These are phyloP conservation scores for Magnusiomyces sp. DNA, from an alignment of 1,139 yeast species.

Conservation along the genomic window DNA sequence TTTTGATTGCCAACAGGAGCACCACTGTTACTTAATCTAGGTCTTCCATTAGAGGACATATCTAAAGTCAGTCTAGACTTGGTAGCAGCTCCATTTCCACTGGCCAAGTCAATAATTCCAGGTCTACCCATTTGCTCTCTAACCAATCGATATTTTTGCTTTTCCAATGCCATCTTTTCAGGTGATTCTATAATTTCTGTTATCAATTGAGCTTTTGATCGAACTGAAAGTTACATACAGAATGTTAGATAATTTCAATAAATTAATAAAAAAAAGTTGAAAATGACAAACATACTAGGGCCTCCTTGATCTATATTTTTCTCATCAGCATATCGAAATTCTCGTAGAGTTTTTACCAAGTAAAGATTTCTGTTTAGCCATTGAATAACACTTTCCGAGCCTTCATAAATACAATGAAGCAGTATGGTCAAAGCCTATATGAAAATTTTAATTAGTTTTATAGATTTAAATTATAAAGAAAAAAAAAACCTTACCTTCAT, in stretches of 20 bases:
- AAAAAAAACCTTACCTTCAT: constrained; percentile 40
- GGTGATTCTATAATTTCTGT: constrained; percentile 26
- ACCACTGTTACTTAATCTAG: not conserved
- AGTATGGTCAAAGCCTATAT: constrained; percentile 59
- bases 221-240: no score
- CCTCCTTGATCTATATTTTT: constrained; percentile 28
- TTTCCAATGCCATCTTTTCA: constrained; percentile 25
- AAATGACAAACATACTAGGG: constrained; percentile 23
- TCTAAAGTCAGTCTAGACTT: constrained; percentile 1
- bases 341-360: constrained; percentile 67
- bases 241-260: no score
- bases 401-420: constrained; percentile 77
- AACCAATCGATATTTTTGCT: constrained; percentile 25
- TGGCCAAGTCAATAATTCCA: constrained; percentile 23
- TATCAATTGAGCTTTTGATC: constrained; percentile 27
- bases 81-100: not conserved
- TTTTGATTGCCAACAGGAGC: not conserved
- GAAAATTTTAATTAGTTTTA: not conserved
- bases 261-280: no score
- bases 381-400: constrained; percentile 75
- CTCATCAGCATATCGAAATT: constrained; percentile 27
- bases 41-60: not conserved
- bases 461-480: not conserved
- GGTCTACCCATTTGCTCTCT: constrained; percentile 29
- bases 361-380: constrained; percentile 81